Evolutionary conservation across 179 eudicot species (phyloP).

Genomic region (Carnegiea gigantea): DNA sequence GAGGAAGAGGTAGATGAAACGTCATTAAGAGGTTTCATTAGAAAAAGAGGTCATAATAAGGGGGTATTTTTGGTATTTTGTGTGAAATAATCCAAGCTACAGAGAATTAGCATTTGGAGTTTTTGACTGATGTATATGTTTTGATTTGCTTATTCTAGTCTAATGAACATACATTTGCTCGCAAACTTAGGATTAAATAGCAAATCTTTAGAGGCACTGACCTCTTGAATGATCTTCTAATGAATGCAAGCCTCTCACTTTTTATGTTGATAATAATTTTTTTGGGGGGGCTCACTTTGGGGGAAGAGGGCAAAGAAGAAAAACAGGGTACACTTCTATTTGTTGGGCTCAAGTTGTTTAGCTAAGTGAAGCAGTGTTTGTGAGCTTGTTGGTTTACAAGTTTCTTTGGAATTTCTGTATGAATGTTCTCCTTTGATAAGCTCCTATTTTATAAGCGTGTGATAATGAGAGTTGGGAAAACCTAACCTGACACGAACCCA

Average conservation of each 20-base stretch:
- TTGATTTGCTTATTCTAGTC: not conserved
- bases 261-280: no score
- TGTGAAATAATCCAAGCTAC: not conserved
- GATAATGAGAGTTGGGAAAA: no score
- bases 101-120: not conserved
- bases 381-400: slow-evolving; percentile 6
- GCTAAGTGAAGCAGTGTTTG: slow-evolving; percentile 20
- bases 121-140: not conserved
- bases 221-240: not conserved
- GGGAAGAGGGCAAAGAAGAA: no score
- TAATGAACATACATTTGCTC: not conserved
- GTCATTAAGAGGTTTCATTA: not conserved
- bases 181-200: slow-evolving; percentile 6
- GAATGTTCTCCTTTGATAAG: slow-evolving; percentile 21
- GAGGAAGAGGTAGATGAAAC: not conserved
- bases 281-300: not conserved
- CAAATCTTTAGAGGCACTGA: not conserved
- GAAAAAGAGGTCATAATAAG: not conserved
- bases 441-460: not conserved
- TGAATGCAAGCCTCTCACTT: not conserved
- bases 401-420: slow-evolving; percentile 20
- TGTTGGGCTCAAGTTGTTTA: not conserved
- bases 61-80: not conserved
- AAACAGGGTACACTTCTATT: not conserved
- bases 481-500: no score